Evolutionary conservation across 306 rosid species (phyloP).

Genomic region (Luffa acutangula): DNA sequence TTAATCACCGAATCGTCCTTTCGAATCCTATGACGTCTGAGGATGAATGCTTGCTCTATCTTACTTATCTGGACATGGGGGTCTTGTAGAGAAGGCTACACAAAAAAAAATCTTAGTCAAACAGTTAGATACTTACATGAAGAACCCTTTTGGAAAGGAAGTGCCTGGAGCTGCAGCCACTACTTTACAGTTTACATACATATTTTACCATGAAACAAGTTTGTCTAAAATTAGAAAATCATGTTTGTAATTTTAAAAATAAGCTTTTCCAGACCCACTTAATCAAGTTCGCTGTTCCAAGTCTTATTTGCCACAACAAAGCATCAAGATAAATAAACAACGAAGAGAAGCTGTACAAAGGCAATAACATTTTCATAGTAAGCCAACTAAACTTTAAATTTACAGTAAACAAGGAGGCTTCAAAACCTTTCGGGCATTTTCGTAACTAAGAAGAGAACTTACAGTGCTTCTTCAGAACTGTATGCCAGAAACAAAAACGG

Average conservation of each 20-base stretch:
- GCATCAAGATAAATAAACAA: background rate
- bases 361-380: slow-evolving; percentile 4
- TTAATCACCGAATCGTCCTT: background rate
- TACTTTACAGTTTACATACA: background rate
- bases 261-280: no score
- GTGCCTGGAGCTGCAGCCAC: background rate
- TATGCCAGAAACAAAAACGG: slow-evolving; percentile 8
- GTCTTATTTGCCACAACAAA: background rate
- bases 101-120: no score
- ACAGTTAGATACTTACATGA: background rate
- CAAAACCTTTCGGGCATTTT: slow-evolving; percentile 20
- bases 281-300: background rate
- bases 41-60: background rate
- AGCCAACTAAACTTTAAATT: slow-evolving; percentile 13
- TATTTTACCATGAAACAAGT: background rate
- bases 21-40: background rate
- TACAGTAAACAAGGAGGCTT: slow-evolving; percentile 27
- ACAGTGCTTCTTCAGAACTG: background rate
- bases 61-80: background rate
- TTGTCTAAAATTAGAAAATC: background rate
- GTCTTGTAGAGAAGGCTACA: background rate
- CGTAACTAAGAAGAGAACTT: background rate
- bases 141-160: background rate
- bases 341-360: background rate
- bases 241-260: background rate